Evolutionary conservation across 495 filamentous ascomycete species (phyloP).

Genomic region (Poronia punctata): DNA sequence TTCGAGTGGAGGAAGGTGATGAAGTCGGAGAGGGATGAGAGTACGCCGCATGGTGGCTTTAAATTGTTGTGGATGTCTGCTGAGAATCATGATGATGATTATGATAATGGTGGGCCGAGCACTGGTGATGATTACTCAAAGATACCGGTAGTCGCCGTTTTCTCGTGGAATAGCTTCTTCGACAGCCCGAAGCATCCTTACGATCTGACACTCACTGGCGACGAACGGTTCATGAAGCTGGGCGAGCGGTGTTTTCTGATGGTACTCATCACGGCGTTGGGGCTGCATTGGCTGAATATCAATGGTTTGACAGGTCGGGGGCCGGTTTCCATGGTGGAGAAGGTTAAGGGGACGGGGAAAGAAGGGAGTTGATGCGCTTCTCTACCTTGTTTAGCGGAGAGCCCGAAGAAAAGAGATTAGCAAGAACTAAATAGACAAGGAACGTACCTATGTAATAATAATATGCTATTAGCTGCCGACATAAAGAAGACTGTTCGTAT

Average conservation of each 20-base stretch:
- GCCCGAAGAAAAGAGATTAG: too few species aligned
- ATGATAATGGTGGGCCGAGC: background rate
- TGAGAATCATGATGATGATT: background rate
- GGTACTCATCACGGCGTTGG: constrained; percentile 1
- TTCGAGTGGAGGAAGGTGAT: background rate
- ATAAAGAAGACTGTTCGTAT: too few species aligned
- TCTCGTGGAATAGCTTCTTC: background rate
- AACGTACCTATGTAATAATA: too few species aligned
- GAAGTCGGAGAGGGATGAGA: background rate
- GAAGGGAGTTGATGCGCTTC: too few species aligned
- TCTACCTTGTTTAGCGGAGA: too few species aligned
- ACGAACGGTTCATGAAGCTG: background rate
- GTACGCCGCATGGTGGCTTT: background rate
- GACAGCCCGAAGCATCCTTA: background rate
- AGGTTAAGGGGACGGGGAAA: too few species aligned
- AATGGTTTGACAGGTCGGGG: background rate
- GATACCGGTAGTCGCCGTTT: background rate
- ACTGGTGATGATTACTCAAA: background rate
- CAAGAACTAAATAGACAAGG: too few species aligned
- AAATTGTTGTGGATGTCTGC: background rate
- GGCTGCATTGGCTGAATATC: background rate
- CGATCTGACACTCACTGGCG: background rate
- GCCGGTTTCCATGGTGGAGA: background rate
- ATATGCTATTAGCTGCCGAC: too few species aligned
- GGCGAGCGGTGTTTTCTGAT: constrained; percentile 1